Base-by-base conservation (phyloP, 306 rosid species). In the Cucurbita pepo region DNA sequence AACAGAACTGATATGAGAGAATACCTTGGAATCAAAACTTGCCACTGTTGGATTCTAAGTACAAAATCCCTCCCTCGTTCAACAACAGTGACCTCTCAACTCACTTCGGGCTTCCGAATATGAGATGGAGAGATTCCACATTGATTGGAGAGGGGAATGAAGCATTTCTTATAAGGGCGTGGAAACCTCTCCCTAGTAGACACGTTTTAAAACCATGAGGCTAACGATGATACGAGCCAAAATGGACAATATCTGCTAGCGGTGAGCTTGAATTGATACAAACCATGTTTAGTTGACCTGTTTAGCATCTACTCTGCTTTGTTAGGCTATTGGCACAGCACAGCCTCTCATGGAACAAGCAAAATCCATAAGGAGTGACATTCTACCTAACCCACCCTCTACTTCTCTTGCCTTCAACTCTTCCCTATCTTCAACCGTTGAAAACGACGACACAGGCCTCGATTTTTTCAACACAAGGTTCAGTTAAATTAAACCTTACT, bases 381-480 rank as follows among this genome's bases (percentile, higher is more conserved):
- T 47, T 67, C 4, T 47, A 67, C 56, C 73, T 65, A 69, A 50
- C 58, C 30, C 30, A 69, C 44, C 74, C 34, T 50, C 56, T 12
- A 50, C 21, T 69, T 69, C 59, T 48, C 58, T 51, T 48, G 59
- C 57, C 57, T 48, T 69, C 13, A 51, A 69, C 21, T 69, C 16
- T 69, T 67, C 47, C 56, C 56, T 3, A 67, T 67, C 73, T 67
- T 67, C 56, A 47, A 69, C 47, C 8, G 59, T 69, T 30, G 74
- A 69, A 48, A 69, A 69, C 59, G 21, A 51, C 58, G 21, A 51
- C 7, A 16, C 4, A 16, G 8, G 21, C 37, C 19, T 22, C 9
- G 56, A 25, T 69, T 13, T 69, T 2, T 69, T 16, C 25, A 22
- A 69, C 38, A 45, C 36, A 25, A 67, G 43, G 1, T 48, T 69